Evolutionary conservation across 1,284 basidiomycete genomes (phyloP).

Genomic region (Leccinum pachyderme): DNA sequence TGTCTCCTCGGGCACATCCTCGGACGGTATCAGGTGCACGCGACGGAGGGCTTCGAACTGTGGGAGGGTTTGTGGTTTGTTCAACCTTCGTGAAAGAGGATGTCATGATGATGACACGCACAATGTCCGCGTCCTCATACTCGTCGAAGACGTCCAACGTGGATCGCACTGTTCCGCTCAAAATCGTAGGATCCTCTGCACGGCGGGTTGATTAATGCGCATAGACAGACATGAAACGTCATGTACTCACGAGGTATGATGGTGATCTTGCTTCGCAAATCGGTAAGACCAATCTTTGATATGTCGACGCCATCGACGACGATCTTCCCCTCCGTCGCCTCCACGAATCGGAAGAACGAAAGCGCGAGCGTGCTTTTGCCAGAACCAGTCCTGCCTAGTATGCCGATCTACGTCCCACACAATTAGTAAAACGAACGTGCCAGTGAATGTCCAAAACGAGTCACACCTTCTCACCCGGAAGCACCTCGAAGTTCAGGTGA

Average conservation of each 20-base stretch:
- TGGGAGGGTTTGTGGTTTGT: neutral
- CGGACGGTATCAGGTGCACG: conserved; percentile 79
- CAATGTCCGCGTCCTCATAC: conserved; percentile 84
- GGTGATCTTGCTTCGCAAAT: conserved; percentile 80
- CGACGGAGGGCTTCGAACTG: conserved; percentile 86
- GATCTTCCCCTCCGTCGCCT: conserved; percentile 81
- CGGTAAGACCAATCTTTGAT: conserved; percentile 80
- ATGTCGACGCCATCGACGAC: conserved; percentile 89
- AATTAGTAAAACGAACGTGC: conserved; percentile 5
- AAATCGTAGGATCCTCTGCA: conserved; percentile 85
- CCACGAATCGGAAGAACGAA: conserved; percentile 95
- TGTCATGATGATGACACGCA: conserved; percentile 34
- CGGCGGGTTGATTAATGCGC: neutral
- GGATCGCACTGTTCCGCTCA: conserved; percentile 83
- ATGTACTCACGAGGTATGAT: conserved; percentile 83
- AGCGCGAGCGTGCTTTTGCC: conserved; percentile 90
- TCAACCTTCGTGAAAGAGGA: conserved; percentile 5
- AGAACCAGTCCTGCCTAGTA: conserved; percentile 87
- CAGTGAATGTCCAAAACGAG: neutral
- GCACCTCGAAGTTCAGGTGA: conserved; percentile 74
- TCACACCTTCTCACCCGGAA: conserved; percentile 68
- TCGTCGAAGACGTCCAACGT: conserved; percentile 91
- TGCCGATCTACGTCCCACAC: conserved; percentile 57
- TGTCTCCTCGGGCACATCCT: conserved; percentile 43
- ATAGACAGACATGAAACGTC: neutral